phyloP scores from a whole-genome alignment of 148 eudicot genomes.

The Nyssa sinensis region DNA sequence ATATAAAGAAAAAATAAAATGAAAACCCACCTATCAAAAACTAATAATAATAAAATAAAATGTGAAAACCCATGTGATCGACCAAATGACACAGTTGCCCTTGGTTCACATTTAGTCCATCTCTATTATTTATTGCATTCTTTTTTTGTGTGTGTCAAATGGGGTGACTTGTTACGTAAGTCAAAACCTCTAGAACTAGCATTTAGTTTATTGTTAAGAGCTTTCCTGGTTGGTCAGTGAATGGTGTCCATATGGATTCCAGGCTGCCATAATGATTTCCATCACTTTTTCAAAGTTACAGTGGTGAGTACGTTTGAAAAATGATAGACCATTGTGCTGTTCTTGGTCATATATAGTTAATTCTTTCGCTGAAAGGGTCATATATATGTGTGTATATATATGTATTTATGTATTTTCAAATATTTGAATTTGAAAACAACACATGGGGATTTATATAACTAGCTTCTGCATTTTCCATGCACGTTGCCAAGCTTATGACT shows the following conservation, averaged over 20 bases:
- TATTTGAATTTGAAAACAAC: too few relatives aligned
- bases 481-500: too few relatives aligned
- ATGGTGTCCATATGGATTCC: background rate
- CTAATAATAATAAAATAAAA: background rate
- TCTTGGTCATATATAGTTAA: too few relatives aligned
- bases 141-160: background rate
- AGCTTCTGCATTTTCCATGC: too few relatives aligned
- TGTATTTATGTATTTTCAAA: too few relatives aligned
- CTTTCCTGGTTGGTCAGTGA: conserved; percentile 3
- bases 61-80: background rate
- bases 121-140: too few relatives aligned
- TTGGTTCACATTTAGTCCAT: background rate
- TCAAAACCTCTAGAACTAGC: conserved; percentile 14
- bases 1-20: background rate
- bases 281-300: too few relatives aligned
- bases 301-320: background rate
- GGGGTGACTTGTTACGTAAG: conserved; percentile 7
- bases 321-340: background rate
- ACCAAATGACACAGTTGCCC: background rate
- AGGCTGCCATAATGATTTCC: conserved; percentile 1
- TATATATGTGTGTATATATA: too few relatives aligned
- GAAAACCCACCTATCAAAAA: too few relatives aligned
- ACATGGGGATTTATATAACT: too few relatives aligned
- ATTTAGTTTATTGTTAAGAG: background rate
- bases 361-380: too few relatives aligned